Percentiles rank a stretch among this genome's conserved stretches.
These are phyloP conservation scores for Bryoerythrophyllum caledonicum DNA, from an alignment of 225 moss, liverwort and hornwort genomes.

Conservation along the genomic window DNA sequence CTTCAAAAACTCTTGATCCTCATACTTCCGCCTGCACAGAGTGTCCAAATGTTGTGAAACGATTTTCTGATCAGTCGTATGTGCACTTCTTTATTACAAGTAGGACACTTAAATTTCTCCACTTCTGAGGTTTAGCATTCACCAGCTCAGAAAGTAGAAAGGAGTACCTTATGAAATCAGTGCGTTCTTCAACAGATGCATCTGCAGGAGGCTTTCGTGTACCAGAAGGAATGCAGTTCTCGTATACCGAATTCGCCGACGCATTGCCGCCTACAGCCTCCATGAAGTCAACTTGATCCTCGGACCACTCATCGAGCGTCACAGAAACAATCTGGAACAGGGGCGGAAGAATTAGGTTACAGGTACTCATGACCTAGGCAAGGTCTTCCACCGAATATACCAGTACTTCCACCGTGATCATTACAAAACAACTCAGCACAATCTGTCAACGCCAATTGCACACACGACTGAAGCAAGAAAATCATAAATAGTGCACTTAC, in stretches of 20 bases:
- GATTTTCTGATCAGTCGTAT: not conserved
- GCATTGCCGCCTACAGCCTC: constrained; percentile 75
- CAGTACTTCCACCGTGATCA: not conserved
- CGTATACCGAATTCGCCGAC: constrained; percentile 76
- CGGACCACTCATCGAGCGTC: constrained; percentile 76
- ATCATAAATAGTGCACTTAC: constrained; percentile 18
- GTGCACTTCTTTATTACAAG: not conserved
- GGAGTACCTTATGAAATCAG: constrained; percentile 62
- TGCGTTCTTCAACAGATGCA: constrained; percentile 60
- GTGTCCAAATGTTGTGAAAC: constrained; percentile 4
- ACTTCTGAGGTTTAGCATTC: not conserved
- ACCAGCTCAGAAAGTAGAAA: constrained; percentile 4
- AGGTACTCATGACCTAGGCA: not conserved
- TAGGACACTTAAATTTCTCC: not conserved
- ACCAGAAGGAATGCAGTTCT: constrained; percentile 64
- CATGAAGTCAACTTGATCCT: constrained; percentile 80
- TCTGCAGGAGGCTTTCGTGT: constrained; percentile 51
- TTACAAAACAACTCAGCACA: not conserved
- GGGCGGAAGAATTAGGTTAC: not conserved
- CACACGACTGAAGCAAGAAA: not conserved
- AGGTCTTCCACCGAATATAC: not conserved
- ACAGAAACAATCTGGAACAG: constrained; percentile 62
- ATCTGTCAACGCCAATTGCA: not conserved
- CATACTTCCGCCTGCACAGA: constrained; percentile 73
- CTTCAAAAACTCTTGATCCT: constrained; percentile 79